These are phyloP conservation scores for Ustilago lituana DNA, from an alignment of 1,284 basidiomycete species.

Conservation along the genomic window DNA sequence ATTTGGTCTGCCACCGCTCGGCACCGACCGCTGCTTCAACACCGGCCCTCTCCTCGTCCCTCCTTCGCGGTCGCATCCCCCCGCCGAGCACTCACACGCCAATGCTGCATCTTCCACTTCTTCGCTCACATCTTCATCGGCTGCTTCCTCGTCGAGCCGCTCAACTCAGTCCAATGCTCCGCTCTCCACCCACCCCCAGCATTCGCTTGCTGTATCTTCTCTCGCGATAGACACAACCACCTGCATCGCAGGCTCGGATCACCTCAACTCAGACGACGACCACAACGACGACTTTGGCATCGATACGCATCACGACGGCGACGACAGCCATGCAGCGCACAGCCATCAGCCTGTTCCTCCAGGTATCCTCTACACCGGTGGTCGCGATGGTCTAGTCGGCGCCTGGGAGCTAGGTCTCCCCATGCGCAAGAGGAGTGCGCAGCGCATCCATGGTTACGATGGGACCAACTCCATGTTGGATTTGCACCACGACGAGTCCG, in stretches of 20 bases:
- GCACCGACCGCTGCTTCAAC: slow-evolving; percentile 29
- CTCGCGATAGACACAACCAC: slow-evolving; percentile 60
- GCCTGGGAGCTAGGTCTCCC: slow-evolving; percentile 87
- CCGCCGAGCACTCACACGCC: neutral
- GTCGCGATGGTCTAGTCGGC: slow-evolving; percentile 88
- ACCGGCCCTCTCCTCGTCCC: slow-evolving; percentile 40
- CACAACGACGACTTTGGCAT: neutral
- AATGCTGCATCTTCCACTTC: slow-evolving; percentile 18
- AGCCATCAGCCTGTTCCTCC: slow-evolving; percentile 71
- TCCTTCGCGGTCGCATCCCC: neutral
- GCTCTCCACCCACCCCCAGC: slow-evolving; percentile 45
- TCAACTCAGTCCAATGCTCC: slow-evolving; percentile 24
- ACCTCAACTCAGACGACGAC: slow-evolving; percentile 7
- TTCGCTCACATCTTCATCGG: slow-evolving; percentile 2
- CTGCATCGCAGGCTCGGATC: slow-evolving; percentile 24
- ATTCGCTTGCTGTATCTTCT: slow-evolving; percentile 61
- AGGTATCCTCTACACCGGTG: slow-evolving; percentile 92
- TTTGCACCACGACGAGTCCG: slow-evolving; percentile 18
- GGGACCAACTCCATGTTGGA: slow-evolving; percentile 10
- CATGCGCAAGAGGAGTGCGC: slow-evolving; percentile 69
- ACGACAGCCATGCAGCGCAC: neutral
- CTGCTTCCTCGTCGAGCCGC: slow-evolving; percentile 6
- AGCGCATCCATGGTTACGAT: slow-evolving; percentile 10
- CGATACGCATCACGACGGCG: slow-evolving; percentile 1
- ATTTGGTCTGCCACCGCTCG: slow-evolving; percentile 46